Conservation (phyloP, 768 basidiomycete genomes). For the Kwoniella sp. region DNA sequence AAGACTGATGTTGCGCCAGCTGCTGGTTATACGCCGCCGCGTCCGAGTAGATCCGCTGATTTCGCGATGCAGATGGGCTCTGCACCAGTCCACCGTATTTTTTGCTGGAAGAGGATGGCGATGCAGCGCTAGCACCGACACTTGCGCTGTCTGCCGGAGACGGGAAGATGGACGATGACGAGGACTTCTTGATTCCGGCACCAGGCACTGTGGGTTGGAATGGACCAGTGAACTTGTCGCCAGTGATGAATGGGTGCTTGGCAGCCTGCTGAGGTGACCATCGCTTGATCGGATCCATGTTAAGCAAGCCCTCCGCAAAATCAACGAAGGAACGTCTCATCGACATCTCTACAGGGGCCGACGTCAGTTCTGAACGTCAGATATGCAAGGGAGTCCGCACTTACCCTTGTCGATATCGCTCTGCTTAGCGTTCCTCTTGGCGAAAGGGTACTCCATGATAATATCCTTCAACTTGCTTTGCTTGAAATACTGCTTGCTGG, state of each 20-base stretch:
- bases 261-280: conserved; percentile 98
- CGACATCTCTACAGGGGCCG: conserved; percentile 68
- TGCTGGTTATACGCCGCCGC: conserved; percentile 93
- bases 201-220: conserved; percentile 24
- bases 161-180: no score
- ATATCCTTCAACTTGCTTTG: conserved; percentile 90
- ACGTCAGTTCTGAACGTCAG: neutral
- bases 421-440: conserved; percentile 67
- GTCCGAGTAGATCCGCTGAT: conserved; percentile 79
- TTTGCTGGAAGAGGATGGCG: conserved; percentile 25
- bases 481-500: conserved; percentile 98
- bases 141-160: neutral
- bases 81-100: conserved; percentile 84
- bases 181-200: neutral
- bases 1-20: conserved; percentile 86
- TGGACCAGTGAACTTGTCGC: conserved; percentile 74
- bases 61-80: conserved; percentile 67
- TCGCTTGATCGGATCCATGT: conserved; percentile 87
- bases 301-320: conserved; percentile 89
- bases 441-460: conserved; percentile 91
- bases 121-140: conserved; percentile 7
- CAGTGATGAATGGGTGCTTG: conserved; percentile 94
- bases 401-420: conserved; percentile 85
- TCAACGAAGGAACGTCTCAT: conserved; percentile 94
- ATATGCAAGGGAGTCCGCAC: conserved; percentile 19